Percentiles rank a stretch among this genome's conserved stretches.
These are phyloP conservation scores for Salix udensis DNA, from an alignment of 345 rosid genomes.

Conservation along the genomic window DNA sequence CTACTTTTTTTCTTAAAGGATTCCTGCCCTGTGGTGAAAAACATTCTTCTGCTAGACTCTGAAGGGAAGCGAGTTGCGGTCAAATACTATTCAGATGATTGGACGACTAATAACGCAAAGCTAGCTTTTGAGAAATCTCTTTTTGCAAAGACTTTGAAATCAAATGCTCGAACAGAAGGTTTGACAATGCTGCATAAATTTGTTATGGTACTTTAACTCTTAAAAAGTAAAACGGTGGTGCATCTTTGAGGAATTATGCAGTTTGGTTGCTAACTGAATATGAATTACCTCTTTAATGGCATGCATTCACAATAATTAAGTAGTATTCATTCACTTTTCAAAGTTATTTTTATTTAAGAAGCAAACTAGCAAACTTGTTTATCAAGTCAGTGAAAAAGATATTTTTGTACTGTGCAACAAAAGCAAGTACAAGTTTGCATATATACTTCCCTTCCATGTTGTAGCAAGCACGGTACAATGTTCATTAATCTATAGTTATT, in stretches of 20 bases:
- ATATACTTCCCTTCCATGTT: not conserved
- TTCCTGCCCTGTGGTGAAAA: conserved; percentile 71
- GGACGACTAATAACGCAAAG: conserved; percentile 74
- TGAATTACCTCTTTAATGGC: not conserved
- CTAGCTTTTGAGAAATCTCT: conserved; percentile 68
- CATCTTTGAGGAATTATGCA: not conserved
- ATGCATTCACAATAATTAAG: not conserved
- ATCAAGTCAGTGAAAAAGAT: not conserved
- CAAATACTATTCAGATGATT: conserved; percentile 84
- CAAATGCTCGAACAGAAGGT: conserved; percentile 92
- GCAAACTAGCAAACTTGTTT: not conserved
- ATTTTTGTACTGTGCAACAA: not conserved
- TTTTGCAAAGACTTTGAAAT: conserved; percentile 70
- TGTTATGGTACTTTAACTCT: not conserved
- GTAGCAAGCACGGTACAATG: not conserved
- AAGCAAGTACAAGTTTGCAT: not conserved
- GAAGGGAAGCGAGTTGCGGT: conserved; percentile 93
- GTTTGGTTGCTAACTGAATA: not conserved
- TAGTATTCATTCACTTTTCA: not conserved
- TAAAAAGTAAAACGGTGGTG: not conserved
- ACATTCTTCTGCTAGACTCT: conserved; percentile 85
- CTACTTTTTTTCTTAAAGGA: conserved; percentile 36
- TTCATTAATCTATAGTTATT: not conserved
- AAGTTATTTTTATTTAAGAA: not conserved
- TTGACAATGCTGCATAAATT: not conserved